Evolutionary conservation across 805 yeast species (phyloP), one percentile per base, ranked within the genome.

Genomic region (Zygosaccharomyces lentus): DNA sequence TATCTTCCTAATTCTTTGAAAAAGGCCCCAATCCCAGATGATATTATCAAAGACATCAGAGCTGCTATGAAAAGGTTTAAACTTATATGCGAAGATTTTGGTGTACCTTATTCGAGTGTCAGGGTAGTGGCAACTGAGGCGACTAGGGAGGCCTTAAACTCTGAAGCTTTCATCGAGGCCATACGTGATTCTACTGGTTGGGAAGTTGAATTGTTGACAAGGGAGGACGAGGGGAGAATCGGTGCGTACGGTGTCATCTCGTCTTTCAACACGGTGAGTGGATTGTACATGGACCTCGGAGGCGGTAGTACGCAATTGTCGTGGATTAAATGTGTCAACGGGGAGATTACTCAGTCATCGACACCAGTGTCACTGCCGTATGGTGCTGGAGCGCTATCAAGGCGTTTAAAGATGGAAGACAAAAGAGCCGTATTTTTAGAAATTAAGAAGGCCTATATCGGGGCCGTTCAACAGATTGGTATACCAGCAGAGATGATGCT

Each of bases 241-340:
- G 87, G 86, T 9, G 80, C 85, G 0, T 80, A 78, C 56, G 91
- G 90, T 23, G 86, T 84, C 5, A 85, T 87, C 0, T 80, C 88
- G 0, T 80, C 88, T 0, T 82, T 82, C 59, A 77, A 81, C 59
- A 75, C 77, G 16, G 75, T 82, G 2, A 74, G 78, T 16, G 91
- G 91, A 1, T 62, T 84, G 9, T 82, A 80, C 56, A 74, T 84
- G 75, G 90, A 85, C 57, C 67, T 84, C 40, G 88, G 89, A 6
- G 88, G 88, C 25, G 87, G 87, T 0, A 74, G 81, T 6, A 74
- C 82, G 1, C 87, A 82, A 51, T 55, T 84, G 30, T 80, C 85
- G 34, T 84, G 91, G 89, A 77, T 84, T 15, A 70, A 72, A 48
- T 75, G 81, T 32, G 64, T 67, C 24, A 70, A 72, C 41, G 88